phyloP scores from a whole-genome alignment of 306 rosid genomes.

The Glycine tomentella region DNA sequence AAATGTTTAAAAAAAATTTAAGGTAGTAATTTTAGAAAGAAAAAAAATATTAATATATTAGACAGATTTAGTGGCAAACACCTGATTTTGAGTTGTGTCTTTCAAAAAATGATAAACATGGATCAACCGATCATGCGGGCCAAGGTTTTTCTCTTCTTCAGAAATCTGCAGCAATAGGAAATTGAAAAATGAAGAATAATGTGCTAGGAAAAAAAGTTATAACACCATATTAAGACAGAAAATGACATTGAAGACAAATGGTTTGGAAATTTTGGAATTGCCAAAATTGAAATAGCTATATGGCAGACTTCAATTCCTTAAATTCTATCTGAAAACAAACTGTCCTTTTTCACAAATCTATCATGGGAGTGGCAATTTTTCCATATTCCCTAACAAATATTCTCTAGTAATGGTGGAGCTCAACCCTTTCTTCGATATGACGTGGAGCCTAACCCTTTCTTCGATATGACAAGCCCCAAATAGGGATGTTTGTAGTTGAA shows the following conservation, averaged over 20 bases:
- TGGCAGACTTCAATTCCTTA: not conserved
- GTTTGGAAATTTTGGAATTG: not conserved
- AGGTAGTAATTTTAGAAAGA: not conserved
- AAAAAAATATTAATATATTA: not conserved
- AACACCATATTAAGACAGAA: conserved; percentile 6
- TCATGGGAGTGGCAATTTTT: not conserved
- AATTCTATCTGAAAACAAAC: not conserved
- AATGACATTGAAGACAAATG: conserved; percentile 7
- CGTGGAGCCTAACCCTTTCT: too few relatives aligned
- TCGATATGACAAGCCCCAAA: too few relatives aligned
- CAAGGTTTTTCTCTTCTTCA: conserved; percentile 83
- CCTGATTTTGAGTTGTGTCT: conserved; percentile 78
- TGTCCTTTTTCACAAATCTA: not conserved
- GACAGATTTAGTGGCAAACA: conserved; percentile 32
- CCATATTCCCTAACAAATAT: not conserved
- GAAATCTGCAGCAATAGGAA: conserved; percentile 64
- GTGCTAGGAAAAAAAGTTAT: not conserved
- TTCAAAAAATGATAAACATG: conserved; percentile 91
- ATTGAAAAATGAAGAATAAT: not conserved
- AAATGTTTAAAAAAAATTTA: conserved; percentile 3
- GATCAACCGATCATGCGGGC: conserved; percentile 79
- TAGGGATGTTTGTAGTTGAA: too few relatives aligned
- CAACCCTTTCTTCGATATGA: not conserved
- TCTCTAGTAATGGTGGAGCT: not conserved
- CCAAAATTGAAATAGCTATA: not conserved